Evolutionary conservation across 2,329 filamentous ascomycete genomes (phyloP).

Genomic region (Thelonectria blattea): DNA sequence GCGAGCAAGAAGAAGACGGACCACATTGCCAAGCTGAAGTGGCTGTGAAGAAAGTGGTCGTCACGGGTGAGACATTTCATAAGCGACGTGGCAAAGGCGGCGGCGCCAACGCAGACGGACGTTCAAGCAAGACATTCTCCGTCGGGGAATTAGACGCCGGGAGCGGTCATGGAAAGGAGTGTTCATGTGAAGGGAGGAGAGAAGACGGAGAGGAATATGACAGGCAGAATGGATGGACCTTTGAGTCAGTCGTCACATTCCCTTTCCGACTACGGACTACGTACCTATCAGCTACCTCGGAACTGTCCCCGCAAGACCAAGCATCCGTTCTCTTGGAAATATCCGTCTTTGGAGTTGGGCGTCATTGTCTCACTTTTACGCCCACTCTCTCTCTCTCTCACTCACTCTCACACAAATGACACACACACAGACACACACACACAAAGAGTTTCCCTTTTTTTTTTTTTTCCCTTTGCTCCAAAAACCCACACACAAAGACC

Average conservation of each 20-base stretch:
- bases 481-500: conserved; percentile 28
- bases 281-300: no score
- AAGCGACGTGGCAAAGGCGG: conserved; percentile 20
- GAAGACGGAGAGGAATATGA: background rate
- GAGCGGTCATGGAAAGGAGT: conserved; percentile 31
- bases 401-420: no score
- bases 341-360: conserved; percentile 13
- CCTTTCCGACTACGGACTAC: conserved; percentile 28
- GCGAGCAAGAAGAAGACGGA: conserved; percentile 89
- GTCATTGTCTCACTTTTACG: conserved; percentile 33
- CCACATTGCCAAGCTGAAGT: conserved; percentile 89
- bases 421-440: conserved; percentile 27
- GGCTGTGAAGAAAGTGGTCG: conserved; percentile 51
- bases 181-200: conserved; percentile 34
- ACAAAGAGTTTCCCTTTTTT: conserved; percentile 24
- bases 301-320: background rate
- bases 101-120: background rate
- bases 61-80: background rate
- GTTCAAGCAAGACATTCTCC: conserved; percentile 27
- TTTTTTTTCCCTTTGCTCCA: background rate
- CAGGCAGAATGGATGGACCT: conserved; percentile 23
- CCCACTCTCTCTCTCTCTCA: no score
- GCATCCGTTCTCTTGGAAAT: conserved; percentile 11
- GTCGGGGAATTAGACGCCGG: conserved; percentile 28
- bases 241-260: conserved; percentile 41